Conservation (phyloP, 192 early-diverging fungal species). For the Anaeromyces robustus region DNA sequence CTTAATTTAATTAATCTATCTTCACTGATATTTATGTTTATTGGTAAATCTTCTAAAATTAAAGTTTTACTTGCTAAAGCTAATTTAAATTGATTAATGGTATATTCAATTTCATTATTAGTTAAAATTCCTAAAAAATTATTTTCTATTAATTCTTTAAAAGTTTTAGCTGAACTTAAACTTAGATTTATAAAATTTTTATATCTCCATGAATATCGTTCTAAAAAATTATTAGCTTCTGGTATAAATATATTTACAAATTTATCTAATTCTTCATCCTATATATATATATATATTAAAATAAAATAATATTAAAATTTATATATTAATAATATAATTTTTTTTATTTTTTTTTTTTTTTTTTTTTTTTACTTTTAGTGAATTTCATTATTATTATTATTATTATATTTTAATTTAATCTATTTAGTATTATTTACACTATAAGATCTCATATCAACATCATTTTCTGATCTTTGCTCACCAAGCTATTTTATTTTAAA, state of each 20-base stretch:
- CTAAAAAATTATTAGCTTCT: background rate
- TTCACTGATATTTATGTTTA: background rate
- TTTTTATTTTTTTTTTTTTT: too few relatives aligned
- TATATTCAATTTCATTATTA: background rate
- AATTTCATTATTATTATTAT: too few relatives aligned
- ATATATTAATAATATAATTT: too few relatives aligned
- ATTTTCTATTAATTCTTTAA: background rate
- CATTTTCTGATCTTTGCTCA: too few relatives aligned
- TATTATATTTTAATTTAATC: too few relatives aligned
- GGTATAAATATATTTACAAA: background rate
- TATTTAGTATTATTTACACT: too few relatives aligned
- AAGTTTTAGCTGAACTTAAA: background rate
- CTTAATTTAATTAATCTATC: background rate
- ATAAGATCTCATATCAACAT: too few relatives aligned
- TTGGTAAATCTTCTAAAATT: background rate
- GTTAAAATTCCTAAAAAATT: background rate
- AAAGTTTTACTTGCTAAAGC: background rate
- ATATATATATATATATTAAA: background rate
- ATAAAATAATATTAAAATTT: too few relatives aligned
- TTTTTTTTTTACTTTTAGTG: too few relatives aligned
- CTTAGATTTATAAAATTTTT: background rate
- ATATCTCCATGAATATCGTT: background rate
- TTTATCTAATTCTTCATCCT: background rate
- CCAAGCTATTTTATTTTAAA: too few relatives aligned
- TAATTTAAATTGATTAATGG: background rate